A percentile compares a stretch with the other conserved stretches of the same genome.
Evolutionary conservation across 441 rosid genomes (phyloP).

Genomic region (Pelargonium myrrhifolium): DNA sequence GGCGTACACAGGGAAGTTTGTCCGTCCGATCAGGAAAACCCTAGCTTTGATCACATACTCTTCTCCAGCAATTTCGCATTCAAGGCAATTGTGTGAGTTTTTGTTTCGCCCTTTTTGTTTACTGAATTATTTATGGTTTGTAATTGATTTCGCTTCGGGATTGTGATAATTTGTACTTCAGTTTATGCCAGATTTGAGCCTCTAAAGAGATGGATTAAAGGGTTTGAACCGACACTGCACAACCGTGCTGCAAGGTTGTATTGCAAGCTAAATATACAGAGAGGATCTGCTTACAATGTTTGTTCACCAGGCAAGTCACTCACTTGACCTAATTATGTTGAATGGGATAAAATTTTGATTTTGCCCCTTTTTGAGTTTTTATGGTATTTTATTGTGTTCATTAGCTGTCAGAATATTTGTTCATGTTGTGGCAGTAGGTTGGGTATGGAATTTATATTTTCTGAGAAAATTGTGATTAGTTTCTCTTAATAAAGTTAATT

Average conservation of each 20-base stretch:
- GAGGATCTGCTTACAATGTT: slow-evolving; percentile 10
- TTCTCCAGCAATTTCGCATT: slow-evolving; percentile 11
- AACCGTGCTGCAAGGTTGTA: slow-evolving; percentile 12
- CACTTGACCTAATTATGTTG: background rate
- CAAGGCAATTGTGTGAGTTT: slow-evolving; percentile 17
- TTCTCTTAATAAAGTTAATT: too few relatives aligned
- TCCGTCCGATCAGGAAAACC: slow-evolving; percentile 25
- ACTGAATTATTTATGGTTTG: background rate
- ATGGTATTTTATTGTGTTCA: background rate
- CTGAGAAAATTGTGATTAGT: background rate
- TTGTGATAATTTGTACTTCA: slow-evolving; percentile 1
- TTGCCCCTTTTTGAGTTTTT: background rate
- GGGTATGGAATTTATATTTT: background rate
- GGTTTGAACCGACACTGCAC: slow-evolving; percentile 7
- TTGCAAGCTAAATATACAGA: slow-evolving; percentile 6
- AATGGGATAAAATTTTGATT: background rate
- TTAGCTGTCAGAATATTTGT: background rate
- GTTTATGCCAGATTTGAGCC: slow-evolving; percentile 20
- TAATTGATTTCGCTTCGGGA: background rate
- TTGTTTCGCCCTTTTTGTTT: background rate
- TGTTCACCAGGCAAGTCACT: slow-evolving; percentile 26
- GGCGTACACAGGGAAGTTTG: slow-evolving; percentile 26
- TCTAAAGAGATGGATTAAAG: slow-evolving; percentile 21
- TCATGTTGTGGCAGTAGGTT: background rate
- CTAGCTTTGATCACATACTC: slow-evolving; percentile 6